These are phyloP conservation scores for Cinnamomum chago DNA, from an alignment of 164 flowering plant species.

Conservation along the genomic window DNA sequence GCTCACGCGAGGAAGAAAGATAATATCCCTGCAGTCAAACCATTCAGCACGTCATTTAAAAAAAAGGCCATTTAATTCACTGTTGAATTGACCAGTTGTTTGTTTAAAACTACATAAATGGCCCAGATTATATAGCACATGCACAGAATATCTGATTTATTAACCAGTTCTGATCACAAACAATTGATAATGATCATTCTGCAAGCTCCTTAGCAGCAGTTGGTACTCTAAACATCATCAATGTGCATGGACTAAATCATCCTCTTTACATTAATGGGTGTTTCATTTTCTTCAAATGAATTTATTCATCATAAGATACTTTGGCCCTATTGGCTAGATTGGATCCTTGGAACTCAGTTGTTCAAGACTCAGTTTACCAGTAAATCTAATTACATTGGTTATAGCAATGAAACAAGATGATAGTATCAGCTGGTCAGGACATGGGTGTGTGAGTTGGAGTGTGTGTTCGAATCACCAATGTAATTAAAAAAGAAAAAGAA, in stretches of 20 bases:
- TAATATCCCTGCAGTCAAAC: slow-evolving; percentile 63
- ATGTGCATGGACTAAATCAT: not conserved
- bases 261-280: not conserved
- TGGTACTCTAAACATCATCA: not conserved
- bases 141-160: no score
- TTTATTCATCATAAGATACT: not conserved
- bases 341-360: no score
- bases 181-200: not conserved
- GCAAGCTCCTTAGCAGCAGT: not conserved
- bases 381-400: no score
- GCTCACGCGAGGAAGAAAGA: slow-evolving; percentile 78
- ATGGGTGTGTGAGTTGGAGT: no score
- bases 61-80: not conserved
- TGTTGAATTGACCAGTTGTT: not conserved
- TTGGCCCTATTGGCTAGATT: no score
- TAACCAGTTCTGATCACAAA: not conserved
- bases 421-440: no score
- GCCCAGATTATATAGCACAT: not conserved
- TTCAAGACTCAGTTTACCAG: no score
- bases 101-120: not conserved
- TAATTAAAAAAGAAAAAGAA: no score
- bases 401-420: no score
- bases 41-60: not conserved
- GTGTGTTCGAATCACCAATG: no score
- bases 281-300: not conserved